phyloP scores from a whole-genome alignment of 257 asterid genomes.

The Przewalskia tangutica region DNA sequence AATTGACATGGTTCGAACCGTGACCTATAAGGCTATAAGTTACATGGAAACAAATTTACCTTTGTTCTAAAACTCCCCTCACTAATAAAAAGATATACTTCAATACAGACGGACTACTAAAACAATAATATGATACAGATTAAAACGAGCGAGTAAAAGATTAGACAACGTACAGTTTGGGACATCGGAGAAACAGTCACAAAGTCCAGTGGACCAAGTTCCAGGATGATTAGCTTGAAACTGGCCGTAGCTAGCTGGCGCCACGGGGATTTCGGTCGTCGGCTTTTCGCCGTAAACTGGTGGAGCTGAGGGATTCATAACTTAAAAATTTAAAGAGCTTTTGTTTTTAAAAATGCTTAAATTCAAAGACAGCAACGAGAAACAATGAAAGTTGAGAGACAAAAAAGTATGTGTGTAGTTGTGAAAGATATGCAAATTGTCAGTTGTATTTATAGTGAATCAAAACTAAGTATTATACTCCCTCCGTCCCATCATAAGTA shows the following conservation, averaged over 20 bases:
- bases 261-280: not conserved
- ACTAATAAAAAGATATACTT: too few relatives aligned
- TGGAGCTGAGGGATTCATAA: not conserved
- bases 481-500: too few relatives aligned
- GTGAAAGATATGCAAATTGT: not conserved
- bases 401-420: not conserved
- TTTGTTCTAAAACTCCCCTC: too few relatives aligned
- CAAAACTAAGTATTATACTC: not conserved
- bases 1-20: too few relatives aligned
- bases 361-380: not conserved
- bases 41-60: too few relatives aligned
- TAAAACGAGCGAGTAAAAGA: too few relatives aligned
- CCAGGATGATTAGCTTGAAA: constrained; percentile 4
- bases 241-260: not conserved
- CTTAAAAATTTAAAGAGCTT: not conserved
- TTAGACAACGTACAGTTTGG: constrained; percentile 23
- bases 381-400: not conserved
- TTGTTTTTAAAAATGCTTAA: too few relatives aligned
- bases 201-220: constrained; percentile 39
- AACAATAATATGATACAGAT: too few relatives aligned
- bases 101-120: too few relatives aligned
- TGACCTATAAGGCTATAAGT: too few relatives aligned
- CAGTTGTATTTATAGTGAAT: not conserved
- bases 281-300: not conserved
- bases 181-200: constrained; percentile 27